Conservation (phyloP, 306 rosid genomes). For the Pterocarpus macrocarpus region DNA sequence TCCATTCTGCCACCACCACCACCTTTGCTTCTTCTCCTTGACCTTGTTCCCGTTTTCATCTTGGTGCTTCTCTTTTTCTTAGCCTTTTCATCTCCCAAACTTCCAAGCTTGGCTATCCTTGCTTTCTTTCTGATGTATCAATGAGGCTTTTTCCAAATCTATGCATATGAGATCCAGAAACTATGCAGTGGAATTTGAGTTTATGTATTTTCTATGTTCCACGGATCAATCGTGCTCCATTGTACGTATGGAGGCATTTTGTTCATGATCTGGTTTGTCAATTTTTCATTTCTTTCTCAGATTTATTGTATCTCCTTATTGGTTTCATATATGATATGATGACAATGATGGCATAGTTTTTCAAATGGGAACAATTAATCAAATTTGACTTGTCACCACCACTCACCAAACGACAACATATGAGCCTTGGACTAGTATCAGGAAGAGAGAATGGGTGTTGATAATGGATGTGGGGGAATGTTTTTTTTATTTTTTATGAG, state of each 20-base stretch:
- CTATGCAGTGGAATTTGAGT: not conserved
- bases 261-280: not conserved
- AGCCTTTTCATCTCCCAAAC: constrained; percentile 53
- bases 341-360: too few species aligned
- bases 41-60: constrained; percentile 56
- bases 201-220: not conserved
- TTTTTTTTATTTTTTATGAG: too few species aligned
- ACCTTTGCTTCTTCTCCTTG: constrained; percentile 53
- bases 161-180: not conserved
- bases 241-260: not conserved
- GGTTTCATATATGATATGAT: not conserved
- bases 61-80: constrained; percentile 55
- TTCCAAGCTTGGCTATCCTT: constrained; percentile 22
- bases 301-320: not conserved
- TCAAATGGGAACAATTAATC: too few species aligned
- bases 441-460: too few species aligned
- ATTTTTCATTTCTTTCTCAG: not conserved
- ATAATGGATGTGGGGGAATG: too few species aligned
- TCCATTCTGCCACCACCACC: constrained; percentile 73
- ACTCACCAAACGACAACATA: too few species aligned
- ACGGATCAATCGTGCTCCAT: not conserved
- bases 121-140: not conserved
- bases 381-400: too few species aligned
- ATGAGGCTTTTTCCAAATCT: too few species aligned
- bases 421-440: too few species aligned